These are phyloP conservation scores for Podaxis pistillaris DNA, from an alignment of 768 basidiomycete genomes.

Conservation along the genomic window DNA sequence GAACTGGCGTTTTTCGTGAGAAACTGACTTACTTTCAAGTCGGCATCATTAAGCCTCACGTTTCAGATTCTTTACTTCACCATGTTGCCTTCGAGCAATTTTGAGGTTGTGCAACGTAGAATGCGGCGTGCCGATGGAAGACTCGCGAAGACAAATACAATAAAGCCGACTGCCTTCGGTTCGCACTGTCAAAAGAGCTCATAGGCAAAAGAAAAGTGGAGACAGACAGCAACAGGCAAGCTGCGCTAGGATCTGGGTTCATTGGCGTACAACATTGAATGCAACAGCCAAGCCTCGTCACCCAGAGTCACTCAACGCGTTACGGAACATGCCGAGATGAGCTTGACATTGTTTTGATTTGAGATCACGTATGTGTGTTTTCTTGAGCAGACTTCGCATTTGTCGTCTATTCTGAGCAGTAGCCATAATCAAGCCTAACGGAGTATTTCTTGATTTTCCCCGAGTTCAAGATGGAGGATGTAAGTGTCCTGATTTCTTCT, in stretches of 20 bases:
- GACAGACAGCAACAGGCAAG: not conserved
- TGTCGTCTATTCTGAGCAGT: not conserved
- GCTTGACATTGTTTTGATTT: not conserved
- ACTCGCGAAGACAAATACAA: not conserved
- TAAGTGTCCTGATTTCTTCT: not conserved
- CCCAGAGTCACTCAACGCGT: not conserved
- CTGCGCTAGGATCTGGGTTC: conserved; percentile 2
- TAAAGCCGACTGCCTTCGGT: not conserved
- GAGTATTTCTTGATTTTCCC: not conserved
- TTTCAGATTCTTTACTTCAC: conserved; percentile 6
- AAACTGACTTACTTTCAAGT: not conserved
- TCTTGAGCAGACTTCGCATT: not conserved
- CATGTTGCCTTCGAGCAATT: not conserved
- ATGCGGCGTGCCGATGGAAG: not conserved
- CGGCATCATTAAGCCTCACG: conserved; percentile 11
- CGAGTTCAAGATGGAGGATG: not conserved
- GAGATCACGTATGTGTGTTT: not conserved
- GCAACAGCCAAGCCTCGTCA: not conserved
- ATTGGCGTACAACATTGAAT: not conserved
- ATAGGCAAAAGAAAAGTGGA: not conserved
- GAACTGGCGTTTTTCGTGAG: conserved; percentile 1
- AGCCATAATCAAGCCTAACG: not conserved
- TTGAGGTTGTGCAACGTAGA: conserved; percentile 7
- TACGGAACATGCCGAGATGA: conserved; percentile 12
- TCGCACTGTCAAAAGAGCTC: not conserved